Percentiles rank a stretch among this genome's conserved stretches.
Evolutionary conservation across 257 asterid species (phyloP).

Genomic region (Nicotiana obtusifolia): DNA sequence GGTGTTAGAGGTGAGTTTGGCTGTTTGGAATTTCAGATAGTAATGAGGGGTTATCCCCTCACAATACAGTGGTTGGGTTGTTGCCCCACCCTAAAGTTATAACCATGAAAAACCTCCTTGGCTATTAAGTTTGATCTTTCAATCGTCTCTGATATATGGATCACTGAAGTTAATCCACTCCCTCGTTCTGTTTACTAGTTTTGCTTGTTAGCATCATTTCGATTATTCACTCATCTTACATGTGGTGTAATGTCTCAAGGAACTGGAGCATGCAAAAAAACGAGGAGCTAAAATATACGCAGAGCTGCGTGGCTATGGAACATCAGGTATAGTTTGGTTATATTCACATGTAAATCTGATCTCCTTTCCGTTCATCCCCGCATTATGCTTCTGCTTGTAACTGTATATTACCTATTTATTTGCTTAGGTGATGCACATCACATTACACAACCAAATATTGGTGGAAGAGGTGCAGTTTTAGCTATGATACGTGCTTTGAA

Average conservation of each 20-base stretch:
- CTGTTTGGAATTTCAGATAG: background rate
- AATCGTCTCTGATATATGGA: background rate
- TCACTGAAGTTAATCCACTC: background rate
- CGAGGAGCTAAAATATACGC: slow-evolving; percentile 92
- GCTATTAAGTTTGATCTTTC: background rate
- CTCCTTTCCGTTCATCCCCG: background rate
- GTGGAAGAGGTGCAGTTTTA: slow-evolving; percentile 87
- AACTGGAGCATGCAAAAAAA: slow-evolving; percentile 80
- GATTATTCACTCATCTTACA: background rate
- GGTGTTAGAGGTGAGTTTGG: slow-evolving; percentile 80
- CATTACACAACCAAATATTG: slow-evolving; percentile 85
- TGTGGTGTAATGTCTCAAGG: slow-evolving; percentile 36
- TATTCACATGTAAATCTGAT: slow-evolving; percentile 14
- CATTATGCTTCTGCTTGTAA: slow-evolving; percentile 12
- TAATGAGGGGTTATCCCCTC: background rate
- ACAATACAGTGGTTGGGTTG: background rate
- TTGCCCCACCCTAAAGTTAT: background rate
- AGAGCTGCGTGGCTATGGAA: slow-evolving; percentile 90
- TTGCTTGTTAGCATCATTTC: background rate
- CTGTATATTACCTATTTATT: slow-evolving; percentile 12
- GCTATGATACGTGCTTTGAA: slow-evolving; percentile 87
- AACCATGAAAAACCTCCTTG: background rate
- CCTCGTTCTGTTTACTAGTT: background rate
- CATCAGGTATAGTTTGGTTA: slow-evolving; percentile 52
- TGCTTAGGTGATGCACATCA: slow-evolving; percentile 83